A percentile compares a stretch with the other conserved stretches of the same genome.
phyloP scores from a whole-genome alignment of 108 stramenopile genomes.

The Nitzschia inconspicua region DNA sequence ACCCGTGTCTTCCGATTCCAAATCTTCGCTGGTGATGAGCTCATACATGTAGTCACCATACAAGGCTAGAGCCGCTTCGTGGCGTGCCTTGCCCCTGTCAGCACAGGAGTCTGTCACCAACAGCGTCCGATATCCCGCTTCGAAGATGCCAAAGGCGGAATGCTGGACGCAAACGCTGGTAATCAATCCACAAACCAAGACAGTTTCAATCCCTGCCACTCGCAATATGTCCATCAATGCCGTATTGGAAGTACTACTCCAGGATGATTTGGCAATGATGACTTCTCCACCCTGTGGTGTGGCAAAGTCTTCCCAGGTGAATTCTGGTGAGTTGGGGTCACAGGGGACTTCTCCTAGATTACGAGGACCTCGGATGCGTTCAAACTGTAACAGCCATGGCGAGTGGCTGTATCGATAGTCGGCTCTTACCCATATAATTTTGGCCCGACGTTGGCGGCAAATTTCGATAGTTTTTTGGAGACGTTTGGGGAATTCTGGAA shows the following conservation, averaged over 20 bases:
- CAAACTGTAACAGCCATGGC: constrained; percentile 63
- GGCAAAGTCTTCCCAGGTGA: constrained; percentile 63
- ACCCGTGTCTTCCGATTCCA: neutral
- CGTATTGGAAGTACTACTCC: constrained; percentile 44
- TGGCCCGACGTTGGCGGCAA: constrained; percentile 35
- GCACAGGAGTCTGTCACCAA: constrained; percentile 66
- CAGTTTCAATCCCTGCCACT: constrained; percentile 45
- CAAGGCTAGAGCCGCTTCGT: constrained; percentile 58
- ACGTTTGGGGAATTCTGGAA: constrained; percentile 48
- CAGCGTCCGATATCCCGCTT: constrained; percentile 59
- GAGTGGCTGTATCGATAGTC: constrained; percentile 48
- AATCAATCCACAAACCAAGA: constrained; percentile 63
- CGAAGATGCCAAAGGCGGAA: constrained; percentile 65
- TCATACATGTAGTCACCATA: constrained; percentile 80
- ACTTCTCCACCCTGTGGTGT: constrained; percentile 41
- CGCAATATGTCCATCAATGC: constrained; percentile 33
- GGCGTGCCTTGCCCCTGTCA: constrained; percentile 47
- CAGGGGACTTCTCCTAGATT: constrained; percentile 26
- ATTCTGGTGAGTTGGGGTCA: constrained; percentile 20
- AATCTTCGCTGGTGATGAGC: constrained; percentile 25
- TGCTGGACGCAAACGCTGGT: constrained; percentile 72
- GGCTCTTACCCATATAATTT: constrained; percentile 63
- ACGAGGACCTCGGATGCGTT: constrained; percentile 35
- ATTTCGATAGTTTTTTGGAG: constrained; percentile 24
- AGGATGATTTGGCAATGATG: constrained; percentile 51